These are phyloP conservation scores for Aspergillus neoniger DNA, from an alignment of 2,329 filamentous ascomycete species.

Conservation along the genomic window DNA sequence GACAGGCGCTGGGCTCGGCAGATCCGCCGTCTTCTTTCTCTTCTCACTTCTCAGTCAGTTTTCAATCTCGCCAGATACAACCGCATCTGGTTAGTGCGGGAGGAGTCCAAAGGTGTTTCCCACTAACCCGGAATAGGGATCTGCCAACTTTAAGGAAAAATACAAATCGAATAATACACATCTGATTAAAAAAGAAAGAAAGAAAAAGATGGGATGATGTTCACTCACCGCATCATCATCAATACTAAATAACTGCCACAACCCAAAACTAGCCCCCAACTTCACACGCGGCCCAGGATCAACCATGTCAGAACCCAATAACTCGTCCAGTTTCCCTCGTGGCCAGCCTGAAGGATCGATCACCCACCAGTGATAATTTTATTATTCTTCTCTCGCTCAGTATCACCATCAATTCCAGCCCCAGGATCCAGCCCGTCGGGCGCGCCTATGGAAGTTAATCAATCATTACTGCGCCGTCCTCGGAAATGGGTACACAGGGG, in stretches of 20 bases:
- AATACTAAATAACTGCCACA: background rate
- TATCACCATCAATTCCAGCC: background rate
- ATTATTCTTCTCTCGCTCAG: background rate
- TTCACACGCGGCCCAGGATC: background rate
- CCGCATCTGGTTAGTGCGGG: conserved; percentile 23
- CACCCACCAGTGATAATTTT: background rate
- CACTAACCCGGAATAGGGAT: background rate
- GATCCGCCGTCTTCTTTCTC: background rate
- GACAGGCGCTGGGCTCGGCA: background rate
- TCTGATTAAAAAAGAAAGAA: background rate
- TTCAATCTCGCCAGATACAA: conserved; percentile 28
- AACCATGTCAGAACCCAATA: conserved; percentile 6
- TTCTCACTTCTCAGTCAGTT: too few relatives aligned
- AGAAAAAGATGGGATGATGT: background rate
- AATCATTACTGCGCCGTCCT: background rate
- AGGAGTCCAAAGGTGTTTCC: background rate
- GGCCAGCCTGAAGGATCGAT: background rate
- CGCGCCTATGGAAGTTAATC: background rate
- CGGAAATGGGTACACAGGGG: background rate
- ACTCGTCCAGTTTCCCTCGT: background rate
- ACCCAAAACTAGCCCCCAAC: conserved; percentile 3
- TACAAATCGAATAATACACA: background rate
- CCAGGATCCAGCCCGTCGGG: background rate
- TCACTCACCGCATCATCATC: background rate
- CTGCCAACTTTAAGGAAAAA: background rate